Evolutionary conservation across 495 filamentous ascomycete species (phyloP).

Genomic region (Penicillium samsonianum): DNA sequence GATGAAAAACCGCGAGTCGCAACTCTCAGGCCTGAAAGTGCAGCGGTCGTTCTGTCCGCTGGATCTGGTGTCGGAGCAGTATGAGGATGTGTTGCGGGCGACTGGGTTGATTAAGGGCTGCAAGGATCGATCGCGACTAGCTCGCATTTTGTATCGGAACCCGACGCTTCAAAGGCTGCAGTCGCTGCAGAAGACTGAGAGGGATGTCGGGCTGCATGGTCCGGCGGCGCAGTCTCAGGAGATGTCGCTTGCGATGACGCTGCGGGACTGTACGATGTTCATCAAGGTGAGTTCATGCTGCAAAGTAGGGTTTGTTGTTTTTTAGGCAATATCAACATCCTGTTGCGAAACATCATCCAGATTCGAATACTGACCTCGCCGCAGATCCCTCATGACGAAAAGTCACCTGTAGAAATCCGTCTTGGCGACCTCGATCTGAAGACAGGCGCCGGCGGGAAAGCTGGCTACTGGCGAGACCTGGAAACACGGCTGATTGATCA

Average conservation of each 20-base stretch:
- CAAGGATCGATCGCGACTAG: slow-evolving; percentile 38
- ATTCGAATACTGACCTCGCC: slow-evolving; percentile 2
- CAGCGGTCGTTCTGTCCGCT: slow-evolving; percentile 57
- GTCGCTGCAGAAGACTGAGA: slow-evolving; percentile 35
- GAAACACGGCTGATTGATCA: slow-evolving; percentile 64
- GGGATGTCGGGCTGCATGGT: slow-evolving; percentile 42
- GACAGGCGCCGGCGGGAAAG: slow-evolving; percentile 64
- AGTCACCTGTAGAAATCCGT: slow-evolving; percentile 62
- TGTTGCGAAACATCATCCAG: neutral
- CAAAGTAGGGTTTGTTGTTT: neutral
- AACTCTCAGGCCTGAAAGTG: slow-evolving; percentile 25
- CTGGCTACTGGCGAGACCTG: slow-evolving; percentile 67
- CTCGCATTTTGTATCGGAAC: slow-evolving; percentile 40
- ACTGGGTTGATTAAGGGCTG: slow-evolving; percentile 41
- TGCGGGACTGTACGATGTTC: slow-evolving; percentile 86
- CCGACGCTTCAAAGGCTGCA: slow-evolving; percentile 37
- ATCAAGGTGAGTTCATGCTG: slow-evolving; percentile 54
- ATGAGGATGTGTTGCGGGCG: slow-evolving; percentile 39
- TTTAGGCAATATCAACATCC: neutral
- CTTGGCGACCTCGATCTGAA: slow-evolving; percentile 91
- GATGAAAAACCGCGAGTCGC: slow-evolving; percentile 47
- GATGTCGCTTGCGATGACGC: slow-evolving; percentile 71
- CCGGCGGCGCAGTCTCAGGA: slow-evolving; percentile 33
- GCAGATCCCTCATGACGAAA: slow-evolving; percentile 34
- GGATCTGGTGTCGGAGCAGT: slow-evolving; percentile 49